Conservation (phyloP, 768 basidiomycete species). For the Russula vinacea region DNA sequence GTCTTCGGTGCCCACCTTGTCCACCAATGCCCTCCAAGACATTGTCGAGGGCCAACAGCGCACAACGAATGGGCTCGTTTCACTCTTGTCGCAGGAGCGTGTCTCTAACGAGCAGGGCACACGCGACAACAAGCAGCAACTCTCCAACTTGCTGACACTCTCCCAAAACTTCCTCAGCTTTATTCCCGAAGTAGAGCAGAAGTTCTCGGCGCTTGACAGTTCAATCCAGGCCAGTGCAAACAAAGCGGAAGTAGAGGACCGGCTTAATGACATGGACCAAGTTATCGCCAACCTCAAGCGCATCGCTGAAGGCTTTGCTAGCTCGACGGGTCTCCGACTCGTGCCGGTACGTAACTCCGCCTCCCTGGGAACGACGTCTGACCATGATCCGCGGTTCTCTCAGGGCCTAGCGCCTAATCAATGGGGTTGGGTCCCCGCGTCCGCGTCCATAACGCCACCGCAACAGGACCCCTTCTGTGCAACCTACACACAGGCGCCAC, state of each 20-base stretch:
- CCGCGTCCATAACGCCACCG: background rate
- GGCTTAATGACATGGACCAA: conserved; percentile 18
- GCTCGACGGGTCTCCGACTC: conserved; percentile 24
- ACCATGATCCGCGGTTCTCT: background rate
- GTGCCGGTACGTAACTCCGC: conserved; percentile 13
- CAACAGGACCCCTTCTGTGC: conserved; percentile 23
- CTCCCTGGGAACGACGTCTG: too few relatives aligned
- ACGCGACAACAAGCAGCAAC: conserved; percentile 23
- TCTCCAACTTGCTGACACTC: conserved; percentile 12
- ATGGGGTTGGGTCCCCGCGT: conserved; percentile 19
- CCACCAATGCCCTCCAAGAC: conserved; percentile 20
- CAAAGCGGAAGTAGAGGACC: conserved; percentile 9
- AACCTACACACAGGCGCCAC: conserved; percentile 21
- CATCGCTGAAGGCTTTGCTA: conserved; percentile 21
- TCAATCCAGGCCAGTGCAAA: background rate
- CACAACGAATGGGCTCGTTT: conserved; percentile 13
- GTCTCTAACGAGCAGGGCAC: background rate
- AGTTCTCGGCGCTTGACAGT: conserved; percentile 11
- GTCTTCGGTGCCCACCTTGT: background rate
- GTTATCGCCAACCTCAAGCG: conserved; percentile 16
- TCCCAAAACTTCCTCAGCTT: conserved; percentile 19
- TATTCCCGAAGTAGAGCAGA: conserved; percentile 23
- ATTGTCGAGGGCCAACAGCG: conserved; percentile 24
- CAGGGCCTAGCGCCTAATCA: conserved; percentile 7
- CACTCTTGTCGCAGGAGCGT: conserved; percentile 19